Percentiles rank a stretch among this genome's conserved stretches.
Evolutionary conservation across 2,329 filamentous ascomycete genomes (phyloP).

Genomic region (Xylariaceae sp.): DNA sequence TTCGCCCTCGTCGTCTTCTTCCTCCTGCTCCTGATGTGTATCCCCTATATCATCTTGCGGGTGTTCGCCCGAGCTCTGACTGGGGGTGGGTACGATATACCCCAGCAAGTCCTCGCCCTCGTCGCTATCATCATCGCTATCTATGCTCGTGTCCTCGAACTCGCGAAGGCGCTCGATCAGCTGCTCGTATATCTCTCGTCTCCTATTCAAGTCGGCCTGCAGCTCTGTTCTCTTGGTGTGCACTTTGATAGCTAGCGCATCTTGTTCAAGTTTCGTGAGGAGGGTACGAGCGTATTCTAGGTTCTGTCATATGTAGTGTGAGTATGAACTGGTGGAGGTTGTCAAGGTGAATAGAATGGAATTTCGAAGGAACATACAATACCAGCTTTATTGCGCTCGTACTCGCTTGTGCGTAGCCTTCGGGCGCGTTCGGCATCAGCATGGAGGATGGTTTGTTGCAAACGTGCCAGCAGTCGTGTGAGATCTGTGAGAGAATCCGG

Average conservation of each 20-base stretch:
- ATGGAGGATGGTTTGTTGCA: constrained; percentile 63
- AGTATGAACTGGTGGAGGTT: too few relatives aligned
- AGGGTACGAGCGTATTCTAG: constrained; percentile 66
- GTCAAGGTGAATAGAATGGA: neutral
- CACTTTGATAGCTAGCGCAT: constrained; percentile 56
- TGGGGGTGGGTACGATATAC: constrained; percentile 52
- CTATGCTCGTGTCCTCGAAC: constrained; percentile 56
- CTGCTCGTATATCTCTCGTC: constrained; percentile 63
- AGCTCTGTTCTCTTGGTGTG: constrained; percentile 55
- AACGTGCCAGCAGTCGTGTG: constrained; percentile 58
- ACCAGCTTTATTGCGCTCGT: constrained; percentile 59
- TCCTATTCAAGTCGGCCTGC: constrained; percentile 60
- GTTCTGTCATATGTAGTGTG: too few relatives aligned
- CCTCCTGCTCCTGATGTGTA: too few relatives aligned
- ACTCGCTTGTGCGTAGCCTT: constrained; percentile 57
- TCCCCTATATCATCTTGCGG: constrained; percentile 7
- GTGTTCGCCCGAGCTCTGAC: constrained; percentile 40
- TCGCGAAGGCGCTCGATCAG: constrained; percentile 65
- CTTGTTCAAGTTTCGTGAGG: constrained; percentile 67
- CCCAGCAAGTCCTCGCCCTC: constrained; percentile 57
- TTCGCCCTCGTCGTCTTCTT: constrained; percentile 19
- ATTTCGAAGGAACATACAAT: constrained; percentile 40
- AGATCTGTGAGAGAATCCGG: constrained; percentile 49
- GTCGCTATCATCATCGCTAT: constrained; percentile 40
- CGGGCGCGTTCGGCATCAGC: constrained; percentile 56